phyloP scores from a whole-genome alignment of 768 basidiomycete genomes.

The Rhodotorula paludigena region DNA sequence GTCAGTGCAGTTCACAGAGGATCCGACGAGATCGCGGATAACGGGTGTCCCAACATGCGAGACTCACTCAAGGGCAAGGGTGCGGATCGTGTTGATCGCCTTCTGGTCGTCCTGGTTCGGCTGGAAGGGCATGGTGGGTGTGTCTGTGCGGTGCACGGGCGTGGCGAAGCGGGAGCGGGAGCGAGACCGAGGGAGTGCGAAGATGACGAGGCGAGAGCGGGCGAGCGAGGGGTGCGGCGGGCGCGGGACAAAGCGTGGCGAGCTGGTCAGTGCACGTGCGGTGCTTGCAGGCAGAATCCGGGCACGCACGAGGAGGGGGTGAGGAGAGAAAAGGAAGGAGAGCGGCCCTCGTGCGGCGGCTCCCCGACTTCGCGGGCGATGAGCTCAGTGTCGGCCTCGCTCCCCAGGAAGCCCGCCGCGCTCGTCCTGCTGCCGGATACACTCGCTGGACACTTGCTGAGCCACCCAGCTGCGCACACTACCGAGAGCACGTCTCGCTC shows the following conservation, averaged over 20 bases:
- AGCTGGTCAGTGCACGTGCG: background rate
- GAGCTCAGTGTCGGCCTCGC: too few relatives aligned
- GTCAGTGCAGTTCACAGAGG: background rate
- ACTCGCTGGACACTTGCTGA: too few relatives aligned
- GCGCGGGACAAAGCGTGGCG: too few relatives aligned
- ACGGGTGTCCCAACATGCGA: background rate
- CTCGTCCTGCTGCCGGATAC: too few relatives aligned
- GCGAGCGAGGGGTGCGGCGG: background rate
- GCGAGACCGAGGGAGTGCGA: background rate
- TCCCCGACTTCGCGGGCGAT: too few relatives aligned
- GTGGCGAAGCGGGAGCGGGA: slow-evolving; percentile 2
- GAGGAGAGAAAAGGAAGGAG: background rate
- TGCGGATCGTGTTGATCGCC: slow-evolving; percentile 44
- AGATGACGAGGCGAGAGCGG: background rate
- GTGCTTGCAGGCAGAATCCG: background rate
- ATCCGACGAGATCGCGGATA: background rate
- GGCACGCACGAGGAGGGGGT: background rate
- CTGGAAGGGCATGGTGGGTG: slow-evolving; percentile 25
- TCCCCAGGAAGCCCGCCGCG: too few relatives aligned
- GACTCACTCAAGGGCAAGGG: slow-evolving; percentile 40
- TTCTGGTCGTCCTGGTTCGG: slow-evolving; percentile 37
- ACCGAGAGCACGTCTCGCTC: too few relatives aligned
- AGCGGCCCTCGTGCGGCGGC: background rate
- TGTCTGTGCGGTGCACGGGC: background rate
- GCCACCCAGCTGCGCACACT: too few relatives aligned